A percentile compares a stretch with the other conserved stretches of the same genome.
Conservation (phyloP, 129 eudicot species). For the Chrysanthemum lavandulifolium region DNA sequence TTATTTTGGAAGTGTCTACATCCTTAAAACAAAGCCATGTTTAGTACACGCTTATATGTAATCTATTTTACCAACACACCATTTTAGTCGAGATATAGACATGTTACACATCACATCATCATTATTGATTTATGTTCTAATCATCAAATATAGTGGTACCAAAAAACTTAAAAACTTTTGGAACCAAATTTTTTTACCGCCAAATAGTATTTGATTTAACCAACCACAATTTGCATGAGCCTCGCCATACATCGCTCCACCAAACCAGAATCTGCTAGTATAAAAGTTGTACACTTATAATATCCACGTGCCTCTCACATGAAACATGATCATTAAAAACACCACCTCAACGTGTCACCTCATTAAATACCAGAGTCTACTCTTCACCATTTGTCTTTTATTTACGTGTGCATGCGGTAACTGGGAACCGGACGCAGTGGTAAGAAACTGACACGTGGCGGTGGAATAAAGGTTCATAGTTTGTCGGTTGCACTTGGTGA, state of each 20-base stretch:
- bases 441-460: slow-evolving; percentile 10
- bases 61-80: too few relatives aligned
- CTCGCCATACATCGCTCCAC: slow-evolving; percentile 24
- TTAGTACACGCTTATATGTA: too few relatives aligned
- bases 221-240: slow-evolving; percentile 16
- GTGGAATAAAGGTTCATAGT: not conserved
- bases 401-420: slow-evolving; percentile 13
- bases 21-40: too few relatives aligned
- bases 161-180: not conserved
- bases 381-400: not conserved
- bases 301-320: slow-evolving; percentile 28
- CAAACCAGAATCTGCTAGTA: slow-evolving; percentile 10
- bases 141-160: too few relatives aligned
- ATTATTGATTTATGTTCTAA: too few relatives aligned
- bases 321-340: slow-evolving; percentile 25
- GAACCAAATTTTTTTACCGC: not conserved
- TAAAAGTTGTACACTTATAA: not conserved
- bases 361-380: slow-evolving; percentile 21
- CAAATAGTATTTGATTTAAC: not conserved
- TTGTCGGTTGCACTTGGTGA: slow-evolving; percentile 36
- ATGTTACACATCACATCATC: too few relatives aligned
- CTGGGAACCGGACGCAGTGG: not conserved
- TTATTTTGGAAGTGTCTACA: too few relatives aligned
- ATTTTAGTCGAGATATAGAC: too few relatives aligned
- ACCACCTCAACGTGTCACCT: slow-evolving; percentile 8